Evolutionary conservation across 2,329 filamentous ascomycete species (phyloP).

Genomic region (Epichloe sylvatica): DNA sequence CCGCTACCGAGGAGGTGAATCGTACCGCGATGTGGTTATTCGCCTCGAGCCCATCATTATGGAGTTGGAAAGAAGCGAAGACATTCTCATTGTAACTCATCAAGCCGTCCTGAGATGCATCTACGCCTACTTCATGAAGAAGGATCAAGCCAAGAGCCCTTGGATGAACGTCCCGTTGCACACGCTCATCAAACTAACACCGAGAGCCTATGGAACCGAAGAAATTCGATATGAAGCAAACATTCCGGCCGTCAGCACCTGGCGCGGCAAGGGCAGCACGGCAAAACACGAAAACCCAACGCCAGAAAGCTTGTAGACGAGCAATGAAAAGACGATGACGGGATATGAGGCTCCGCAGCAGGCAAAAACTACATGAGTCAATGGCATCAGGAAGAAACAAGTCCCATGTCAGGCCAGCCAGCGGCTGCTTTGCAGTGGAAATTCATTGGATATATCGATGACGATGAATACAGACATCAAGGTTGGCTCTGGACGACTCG

Average conservation of each 20-base stretch:
- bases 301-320: conserved; percentile 19
- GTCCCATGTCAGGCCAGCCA: neutral
- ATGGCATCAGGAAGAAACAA: neutral
- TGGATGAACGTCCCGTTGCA: conserved; percentile 99
- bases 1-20: conserved; percentile 91
- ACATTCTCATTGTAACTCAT: conserved; percentile 95
- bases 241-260: conserved; percentile 92
- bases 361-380: neutral
- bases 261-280: conserved; percentile 83
- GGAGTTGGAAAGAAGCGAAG: conserved; percentile 91
- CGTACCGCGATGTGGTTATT: conserved; percentile 91
- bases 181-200: conserved; percentile 91
- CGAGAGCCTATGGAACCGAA: conserved; percentile 83
- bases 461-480: neutral
- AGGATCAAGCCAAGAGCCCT: conserved; percentile 78
- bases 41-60: conserved; percentile 98
- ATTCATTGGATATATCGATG: neutral
- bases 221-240: conserved; percentile 79
- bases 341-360: neutral
- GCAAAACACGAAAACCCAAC: conserved; percentile 67
- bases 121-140: conserved; percentile 98
- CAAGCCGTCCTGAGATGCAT: conserved; percentile 95
- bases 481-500: neutral
- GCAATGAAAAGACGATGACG: neutral
- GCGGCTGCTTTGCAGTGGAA: neutral